Evolutionary conservation across 352 stramenopile species (phyloP), one percentile per base, ranked within the genome.

Genomic region (Pythium rhizo-oryzae): DNA sequence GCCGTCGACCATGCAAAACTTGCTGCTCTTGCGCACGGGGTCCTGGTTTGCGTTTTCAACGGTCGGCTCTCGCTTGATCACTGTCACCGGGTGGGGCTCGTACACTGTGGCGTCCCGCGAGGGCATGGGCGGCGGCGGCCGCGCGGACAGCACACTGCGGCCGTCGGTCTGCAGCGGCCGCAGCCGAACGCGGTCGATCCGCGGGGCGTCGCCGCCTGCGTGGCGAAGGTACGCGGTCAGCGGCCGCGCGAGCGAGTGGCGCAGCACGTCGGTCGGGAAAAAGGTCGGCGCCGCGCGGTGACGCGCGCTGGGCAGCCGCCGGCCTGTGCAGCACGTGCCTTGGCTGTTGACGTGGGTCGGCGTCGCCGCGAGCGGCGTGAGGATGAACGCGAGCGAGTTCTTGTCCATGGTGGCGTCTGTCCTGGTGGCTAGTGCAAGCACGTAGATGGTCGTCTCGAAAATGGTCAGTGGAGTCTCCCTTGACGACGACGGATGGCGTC

Each of bases 1-100:
- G 37, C 58, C 68, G 24, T 69, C 57, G 7, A 71, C 68, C 21
- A 69, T 46, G 24, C 69, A 75, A 28, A 55, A 65, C 35, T 66
- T 65, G 49, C 67, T 65, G 59, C 60, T 65, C 47, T 74, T 69
- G 2, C 28, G 28, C 28, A 33, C 18, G 8, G 54, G 19, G 15
- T 60, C 24, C 12, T 16, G 35, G 15, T 5, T 49, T 1, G 28
- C 11, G 35, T 18, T n/a, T 6, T 33, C 28, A 6, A 33, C 6
- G 28, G 30, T 30, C 7, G 12, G 18, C 21, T 35, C 25, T 4
- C 24, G 52, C 43, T 41, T 41, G 35, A 41, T 41, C 35, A 41
- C 28, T 33, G 28, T 33, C 28, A 33, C 28, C 2, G 12, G 35
- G 35, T 1, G 35, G 12, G 6, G 35, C 35, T 41, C 35, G 35